phyloP scores from a whole-genome alignment of 2,329 filamentous ascomycete species.

The Aureobasidium mangrovei region DNA sequence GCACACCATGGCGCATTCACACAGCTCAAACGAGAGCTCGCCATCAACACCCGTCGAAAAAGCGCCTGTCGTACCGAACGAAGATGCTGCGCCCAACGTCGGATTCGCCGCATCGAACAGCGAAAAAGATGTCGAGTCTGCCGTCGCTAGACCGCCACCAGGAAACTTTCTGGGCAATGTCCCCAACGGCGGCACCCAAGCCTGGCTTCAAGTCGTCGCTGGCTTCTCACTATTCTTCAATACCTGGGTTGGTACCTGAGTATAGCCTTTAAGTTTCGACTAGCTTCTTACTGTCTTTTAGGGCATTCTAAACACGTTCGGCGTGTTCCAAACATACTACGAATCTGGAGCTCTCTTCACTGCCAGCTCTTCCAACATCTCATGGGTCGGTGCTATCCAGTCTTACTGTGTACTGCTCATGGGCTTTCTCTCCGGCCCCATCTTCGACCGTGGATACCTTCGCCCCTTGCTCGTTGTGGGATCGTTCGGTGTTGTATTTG shows the following conservation, averaged over 20 bases:
- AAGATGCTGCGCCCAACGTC: background rate
- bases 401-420: slow-evolving; percentile 21
- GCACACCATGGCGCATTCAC: background rate
- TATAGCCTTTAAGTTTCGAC: background rate
- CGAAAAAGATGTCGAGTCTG: slow-evolving; percentile 5
- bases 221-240: slow-evolving; percentile 43
- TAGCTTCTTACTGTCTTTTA: background rate
- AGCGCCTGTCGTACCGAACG: slow-evolving; percentile 6
- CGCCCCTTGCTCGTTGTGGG: slow-evolving; percentile 8
- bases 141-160: slow-evolving; percentile 1
- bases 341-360: slow-evolving; percentile 16
- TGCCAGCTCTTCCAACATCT: slow-evolving; percentile 20
- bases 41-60: slow-evolving; percentile 3
- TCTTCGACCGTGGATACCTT: slow-evolving; percentile 13
- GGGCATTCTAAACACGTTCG: background rate
- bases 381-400: slow-evolving; percentile 25
- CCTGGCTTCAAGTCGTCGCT: slow-evolving; percentile 42
- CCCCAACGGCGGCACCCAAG: slow-evolving; percentile 38
- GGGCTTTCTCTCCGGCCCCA: slow-evolving; percentile 10
- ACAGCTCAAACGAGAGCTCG: background rate
- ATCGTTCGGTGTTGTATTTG: slow-evolving; percentile 24
- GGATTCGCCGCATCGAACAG: background rate
- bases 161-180: slow-evolving; percentile 13
- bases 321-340: slow-evolving; percentile 18
- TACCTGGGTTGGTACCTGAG: slow-evolving; percentile 29